These are phyloP conservation scores for Gonium pectorale DNA, from an alignment of 139 green algal species.

Conservation along the genomic window DNA sequence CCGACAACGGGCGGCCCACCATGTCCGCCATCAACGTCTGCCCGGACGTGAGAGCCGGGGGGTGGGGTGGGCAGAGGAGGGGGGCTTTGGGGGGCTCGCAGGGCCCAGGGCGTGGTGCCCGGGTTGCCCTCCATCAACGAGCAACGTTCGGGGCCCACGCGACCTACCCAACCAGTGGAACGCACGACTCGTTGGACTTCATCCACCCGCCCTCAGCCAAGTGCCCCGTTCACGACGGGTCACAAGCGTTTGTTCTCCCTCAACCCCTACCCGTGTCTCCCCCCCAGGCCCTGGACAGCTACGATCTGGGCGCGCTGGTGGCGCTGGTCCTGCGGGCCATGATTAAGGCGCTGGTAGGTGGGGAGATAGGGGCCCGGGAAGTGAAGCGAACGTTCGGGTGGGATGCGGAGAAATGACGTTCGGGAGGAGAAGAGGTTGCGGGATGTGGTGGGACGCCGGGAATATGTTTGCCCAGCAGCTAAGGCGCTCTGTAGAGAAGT, in stretches of 20 bases:
- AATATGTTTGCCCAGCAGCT: too few species aligned
- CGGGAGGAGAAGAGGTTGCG: too few species aligned
- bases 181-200: not conserved
- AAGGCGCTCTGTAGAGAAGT: too few species aligned
- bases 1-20: not conserved
- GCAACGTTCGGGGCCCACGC: not conserved
- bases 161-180: not conserved
- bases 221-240: not conserved
- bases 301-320: constrained; percentile 11
- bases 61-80: not conserved
- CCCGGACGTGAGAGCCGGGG: not conserved
- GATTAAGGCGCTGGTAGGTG: constrained; percentile 15
- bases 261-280: not conserved
- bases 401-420: not conserved
- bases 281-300: constrained; percentile 9
- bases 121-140: too few species aligned
- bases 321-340: not conserved
- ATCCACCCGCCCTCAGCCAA: not conserved
- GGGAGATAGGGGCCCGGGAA: not conserved
- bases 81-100: not conserved
- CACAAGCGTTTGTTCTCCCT: not conserved
- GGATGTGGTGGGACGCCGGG: too few species aligned
- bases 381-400: not conserved
- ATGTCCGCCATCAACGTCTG: constrained; percentile 38
- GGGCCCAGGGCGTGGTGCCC: not conserved